Base-by-base conservation (phyloP, 768 basidiomycete species). In the Leccinum fibrillosum region DNA sequence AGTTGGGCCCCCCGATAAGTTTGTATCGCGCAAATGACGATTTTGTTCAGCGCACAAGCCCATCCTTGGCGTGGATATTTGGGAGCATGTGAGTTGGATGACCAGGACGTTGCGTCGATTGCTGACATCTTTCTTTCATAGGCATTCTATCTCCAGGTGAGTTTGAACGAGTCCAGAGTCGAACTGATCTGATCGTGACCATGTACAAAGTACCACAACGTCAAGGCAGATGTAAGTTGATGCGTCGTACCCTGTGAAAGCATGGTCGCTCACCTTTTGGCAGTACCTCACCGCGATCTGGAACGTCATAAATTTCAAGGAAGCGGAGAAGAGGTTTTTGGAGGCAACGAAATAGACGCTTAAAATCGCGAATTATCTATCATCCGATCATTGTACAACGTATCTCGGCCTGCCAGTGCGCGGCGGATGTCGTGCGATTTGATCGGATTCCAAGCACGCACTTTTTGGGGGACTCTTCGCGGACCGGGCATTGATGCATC, bases 231-330 rank as follows among this genome's bases (percentile, higher is more conserved):
- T 68, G 94, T 95, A 70, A 76, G 94, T 82, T 2, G 32, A 49
- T 28, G 42, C 51, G 47, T 3, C 23, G 23, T 56, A 8, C 9
- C 13, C 17, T 35, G 13, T 28, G 19, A 5, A 28, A 49, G 21
- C 32, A 39, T 21, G 39, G 39, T 49, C 25, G 52, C 59, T 63
- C 48, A 68, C 52, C 10, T 21, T 23, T 45, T 49, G 3, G 28
- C 64, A 94, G 94, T 98, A 98, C 78, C 86, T 98, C 73, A 85
- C 83, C 49, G 93, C 93, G 21, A 94, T 98, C 71, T 98, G 95
- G 94, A 87, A 86, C 64, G 94, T 98, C 59, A 84, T 98, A 81
- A 94, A 97, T 80, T 98, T 94, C 76, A 84, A 91, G 66, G 92
- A 96, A 76, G 96, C 94, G 7, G 92, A 94, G 70, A 76, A 78